Evolutionary conservation across 768 basidiomycete species (phyloP).

Genomic region (Kwoniella bestiolae): DNA sequence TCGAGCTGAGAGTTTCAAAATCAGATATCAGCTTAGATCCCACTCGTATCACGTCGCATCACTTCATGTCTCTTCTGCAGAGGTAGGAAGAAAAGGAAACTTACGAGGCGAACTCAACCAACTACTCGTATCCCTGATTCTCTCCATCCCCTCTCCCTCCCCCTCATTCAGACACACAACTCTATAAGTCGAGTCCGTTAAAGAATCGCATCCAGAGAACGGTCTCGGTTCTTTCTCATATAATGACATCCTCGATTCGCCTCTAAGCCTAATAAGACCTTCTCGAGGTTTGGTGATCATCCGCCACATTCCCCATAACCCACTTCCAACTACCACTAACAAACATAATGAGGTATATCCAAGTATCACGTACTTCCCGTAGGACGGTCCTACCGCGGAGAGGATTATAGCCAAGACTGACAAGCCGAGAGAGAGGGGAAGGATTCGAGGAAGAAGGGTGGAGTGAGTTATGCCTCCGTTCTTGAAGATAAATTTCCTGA

Average conservation of each 20-base stretch:
- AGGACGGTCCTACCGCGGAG: not conserved
- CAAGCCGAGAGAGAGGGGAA: slow-evolving; percentile 16
- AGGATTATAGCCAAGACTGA: slow-evolving; percentile 13
- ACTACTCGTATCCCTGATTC: slow-evolving; percentile 15
- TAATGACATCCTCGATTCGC: slow-evolving; percentile 11
- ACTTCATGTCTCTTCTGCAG: too few relatives aligned
- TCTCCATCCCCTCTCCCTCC: slow-evolving; percentile 11
- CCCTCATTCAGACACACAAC: not conserved
- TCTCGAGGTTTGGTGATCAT: slow-evolving; percentile 4
- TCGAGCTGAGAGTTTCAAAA: too few relatives aligned
- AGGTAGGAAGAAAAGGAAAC: too few relatives aligned
- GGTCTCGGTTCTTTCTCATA: slow-evolving; percentile 14
- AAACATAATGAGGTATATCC: slow-evolving; percentile 12
- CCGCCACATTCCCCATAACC: slow-evolving; percentile 16
- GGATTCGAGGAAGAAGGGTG: slow-evolving; percentile 27
- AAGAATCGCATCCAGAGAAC: not conserved
- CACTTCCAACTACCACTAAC: not conserved
- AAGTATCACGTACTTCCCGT: not conserved
- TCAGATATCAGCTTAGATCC: too few relatives aligned
- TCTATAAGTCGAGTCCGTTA: slow-evolving; percentile 1
- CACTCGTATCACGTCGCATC: too few relatives aligned
- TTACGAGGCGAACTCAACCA: slow-evolving; percentile 49
- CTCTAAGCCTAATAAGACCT: slow-evolving; percentile 17
- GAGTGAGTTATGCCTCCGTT: slow-evolving; percentile 29
- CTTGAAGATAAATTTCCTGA: slow-evolving; percentile 8